Percentiles rank a stretch among this genome's conserved stretches.
Conservation (phyloP, 2,329 filamentous ascomycete species). For the Fusarium neocosmosporiellum region DNA sequence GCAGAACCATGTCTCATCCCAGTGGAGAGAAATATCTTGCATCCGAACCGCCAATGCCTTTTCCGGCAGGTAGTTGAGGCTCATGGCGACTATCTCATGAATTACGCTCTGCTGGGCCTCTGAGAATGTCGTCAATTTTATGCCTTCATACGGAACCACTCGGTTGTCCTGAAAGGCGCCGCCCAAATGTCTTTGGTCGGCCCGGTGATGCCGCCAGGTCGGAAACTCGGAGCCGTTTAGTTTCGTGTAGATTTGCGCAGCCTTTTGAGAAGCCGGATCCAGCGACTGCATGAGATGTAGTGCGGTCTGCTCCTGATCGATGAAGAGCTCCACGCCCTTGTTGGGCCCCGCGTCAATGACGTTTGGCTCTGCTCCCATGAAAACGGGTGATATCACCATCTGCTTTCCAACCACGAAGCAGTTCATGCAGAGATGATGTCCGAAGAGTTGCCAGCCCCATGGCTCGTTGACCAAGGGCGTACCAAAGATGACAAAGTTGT, state of each 20-base stretch:
- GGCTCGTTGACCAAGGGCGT: conserved; percentile 65
- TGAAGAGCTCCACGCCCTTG: conserved; percentile 72
- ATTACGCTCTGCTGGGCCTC: conserved; percentile 5
- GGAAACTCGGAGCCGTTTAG: conserved; percentile 74
- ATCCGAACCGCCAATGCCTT: conserved; percentile 50
- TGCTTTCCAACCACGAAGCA: conserved; percentile 73
- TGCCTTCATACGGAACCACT: conserved; percentile 77
- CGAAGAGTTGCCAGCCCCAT: conserved; percentile 80
- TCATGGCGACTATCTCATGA: conserved; percentile 1
- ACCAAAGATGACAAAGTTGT: conserved; percentile 79
- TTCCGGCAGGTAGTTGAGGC: conserved; percentile 12
- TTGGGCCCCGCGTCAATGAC: conserved; percentile 72
- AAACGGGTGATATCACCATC: conserved; percentile 76
- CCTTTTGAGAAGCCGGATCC: background rate
- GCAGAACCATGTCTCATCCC: conserved; percentile 77
- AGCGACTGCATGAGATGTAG: conserved; percentile 73
- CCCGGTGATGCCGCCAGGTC: conserved; percentile 76
- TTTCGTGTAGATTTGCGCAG: conserved; percentile 50
- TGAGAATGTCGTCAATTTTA: conserved; percentile 52
- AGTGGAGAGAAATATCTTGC: conserved; percentile 62
- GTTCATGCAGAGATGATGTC: conserved; percentile 79
- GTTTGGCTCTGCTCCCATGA: conserved; percentile 83
- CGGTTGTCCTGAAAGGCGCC: conserved; percentile 82
- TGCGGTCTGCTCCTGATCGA: conserved; percentile 70
- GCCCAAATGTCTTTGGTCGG: conserved; percentile 80